These are phyloP conservation scores for Sicyos edulis DNA, from an alignment of 306 rosid genomes.

Conservation along the genomic window DNA sequence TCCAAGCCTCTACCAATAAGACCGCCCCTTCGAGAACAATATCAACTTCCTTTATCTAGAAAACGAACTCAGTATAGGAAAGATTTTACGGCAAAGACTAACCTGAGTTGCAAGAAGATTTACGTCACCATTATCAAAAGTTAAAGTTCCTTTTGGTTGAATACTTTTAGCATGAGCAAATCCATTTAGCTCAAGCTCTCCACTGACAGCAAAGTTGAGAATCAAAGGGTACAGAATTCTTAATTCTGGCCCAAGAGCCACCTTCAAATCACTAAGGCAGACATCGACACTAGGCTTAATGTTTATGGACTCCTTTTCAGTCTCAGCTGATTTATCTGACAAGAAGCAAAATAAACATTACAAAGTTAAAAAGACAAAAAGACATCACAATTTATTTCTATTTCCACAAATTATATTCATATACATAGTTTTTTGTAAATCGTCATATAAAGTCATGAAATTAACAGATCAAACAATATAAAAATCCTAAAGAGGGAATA, in stretches of 20 bases:
- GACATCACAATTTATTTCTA: background rate
- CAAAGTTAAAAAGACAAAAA: background rate
- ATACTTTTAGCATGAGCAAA: slow-evolving; percentile 65
- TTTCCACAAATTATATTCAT: background rate
- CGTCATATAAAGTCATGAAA: background rate
- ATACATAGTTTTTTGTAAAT: background rate
- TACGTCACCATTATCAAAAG: slow-evolving; percentile 86
- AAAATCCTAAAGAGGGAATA: background rate
- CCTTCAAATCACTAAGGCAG: slow-evolving; percentile 73
- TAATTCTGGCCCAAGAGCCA: slow-evolving; percentile 87
- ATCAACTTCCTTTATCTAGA: slow-evolving; percentile 19
- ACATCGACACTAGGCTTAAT: slow-evolving; percentile 54
- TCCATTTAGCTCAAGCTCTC: slow-evolving; percentile 90
- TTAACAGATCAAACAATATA: background rate
- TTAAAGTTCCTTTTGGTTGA: slow-evolving; percentile 70
- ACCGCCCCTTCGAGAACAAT: background rate
- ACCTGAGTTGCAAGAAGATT: slow-evolving; percentile 97
- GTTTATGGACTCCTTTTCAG: slow-evolving; percentile 51
- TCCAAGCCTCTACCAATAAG: no score
- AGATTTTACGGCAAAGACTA: slow-evolving; percentile 12
- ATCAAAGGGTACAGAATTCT: slow-evolving; percentile 83
- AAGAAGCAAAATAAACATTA: slow-evolving; percentile 9
- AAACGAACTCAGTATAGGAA: slow-evolving; percentile 16
- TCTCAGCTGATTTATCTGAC: slow-evolving; percentile 45
- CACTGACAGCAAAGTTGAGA: slow-evolving; percentile 71